phyloP scores from a whole-genome alignment of 306 rosid species.

The Quercus aquifolioides region DNA sequence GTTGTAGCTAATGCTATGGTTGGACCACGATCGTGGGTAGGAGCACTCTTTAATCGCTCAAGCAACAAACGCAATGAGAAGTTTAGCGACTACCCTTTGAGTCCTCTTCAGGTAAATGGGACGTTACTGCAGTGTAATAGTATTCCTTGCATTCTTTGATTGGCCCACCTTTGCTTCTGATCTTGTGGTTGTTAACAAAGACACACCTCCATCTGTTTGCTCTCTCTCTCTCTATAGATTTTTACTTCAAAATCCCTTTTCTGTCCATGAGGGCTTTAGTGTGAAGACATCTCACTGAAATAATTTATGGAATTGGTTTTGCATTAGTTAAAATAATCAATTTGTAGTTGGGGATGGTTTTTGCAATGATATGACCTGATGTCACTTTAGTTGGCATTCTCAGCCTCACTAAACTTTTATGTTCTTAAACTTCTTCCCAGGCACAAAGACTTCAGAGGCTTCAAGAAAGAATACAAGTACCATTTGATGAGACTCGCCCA shows the following conservation, averaged over 20 bases:
- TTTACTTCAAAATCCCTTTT: not conserved
- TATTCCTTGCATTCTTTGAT: not conserved
- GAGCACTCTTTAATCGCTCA: constrained; percentile 67
- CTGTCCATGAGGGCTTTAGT: not conserved
- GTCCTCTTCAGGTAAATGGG: constrained; percentile 67
- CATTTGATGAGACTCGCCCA: constrained; percentile 63
- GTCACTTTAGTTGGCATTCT: not conserved
- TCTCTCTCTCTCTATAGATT: not conserved
- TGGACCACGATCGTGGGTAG: constrained; percentile 92
- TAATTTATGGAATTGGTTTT: not conserved
- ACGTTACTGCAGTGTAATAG: not conserved
- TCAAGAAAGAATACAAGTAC: constrained; percentile 72
- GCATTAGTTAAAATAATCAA: not conserved
- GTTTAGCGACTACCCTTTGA: constrained; percentile 49
- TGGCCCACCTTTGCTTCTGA: constrained; percentile 11
- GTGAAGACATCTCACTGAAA: not conserved
- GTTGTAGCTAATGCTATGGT: constrained; percentile 89
- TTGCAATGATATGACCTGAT: not conserved
- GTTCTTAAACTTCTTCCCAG: constrained; percentile 32
- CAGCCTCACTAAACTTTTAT: not conserved
- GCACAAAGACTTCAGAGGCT: constrained; percentile 80
- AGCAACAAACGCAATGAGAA: constrained; percentile 48
- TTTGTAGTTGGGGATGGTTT: not conserved
- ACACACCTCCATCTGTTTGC: not conserved
- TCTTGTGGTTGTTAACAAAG: not conserved